A percentile compares a stretch with the other conserved stretches of the same genome.
phyloP scores from a whole-genome alignment of 768 basidiomycete species.

The Epithele typhae region DNA sequence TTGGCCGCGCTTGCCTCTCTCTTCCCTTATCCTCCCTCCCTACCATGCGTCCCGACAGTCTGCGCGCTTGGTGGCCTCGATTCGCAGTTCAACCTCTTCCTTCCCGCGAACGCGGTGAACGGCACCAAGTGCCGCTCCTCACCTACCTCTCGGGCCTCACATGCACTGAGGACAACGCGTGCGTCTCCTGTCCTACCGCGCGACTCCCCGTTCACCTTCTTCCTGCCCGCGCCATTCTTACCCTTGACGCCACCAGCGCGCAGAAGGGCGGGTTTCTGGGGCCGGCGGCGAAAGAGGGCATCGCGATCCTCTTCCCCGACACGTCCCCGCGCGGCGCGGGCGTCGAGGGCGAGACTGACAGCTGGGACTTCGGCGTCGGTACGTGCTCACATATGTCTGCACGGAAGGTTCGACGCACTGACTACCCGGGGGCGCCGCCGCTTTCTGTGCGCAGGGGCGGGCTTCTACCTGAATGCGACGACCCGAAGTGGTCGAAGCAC shows the following conservation, averaged over 20 bases:
- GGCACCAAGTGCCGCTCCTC: constrained; percentile 57
- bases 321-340: constrained; percentile 93
- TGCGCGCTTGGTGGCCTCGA: constrained; percentile 60
- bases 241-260: constrained; percentile 43
- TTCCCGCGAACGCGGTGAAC: constrained; percentile 57
- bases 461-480: constrained; percentile 95
- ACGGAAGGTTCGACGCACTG: background rate
- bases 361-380: constrained; percentile 93
- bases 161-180: constrained; percentile 95
- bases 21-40: background rate
- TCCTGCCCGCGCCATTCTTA: background rate
- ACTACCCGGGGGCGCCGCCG: background rate
- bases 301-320: constrained; percentile 93
- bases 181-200: constrained; percentile 16
- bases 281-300: constrained; percentile 79
- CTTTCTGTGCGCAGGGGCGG: constrained; percentile 49
- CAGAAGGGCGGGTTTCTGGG: constrained; percentile 92
- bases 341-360: constrained; percentile 70
- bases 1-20: background rate
- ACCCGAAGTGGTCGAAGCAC: constrained; percentile 61
- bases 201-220: background rate
- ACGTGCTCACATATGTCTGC: constrained; percentile 1
- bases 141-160: constrained; percentile 87
- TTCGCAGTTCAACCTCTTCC: constrained; percentile 84
- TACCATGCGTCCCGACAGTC: constrained; percentile 44